Evolutionary conservation across 352 stramenopile species (phyloP).

Genomic region (Globisporangium canariense): DNA sequence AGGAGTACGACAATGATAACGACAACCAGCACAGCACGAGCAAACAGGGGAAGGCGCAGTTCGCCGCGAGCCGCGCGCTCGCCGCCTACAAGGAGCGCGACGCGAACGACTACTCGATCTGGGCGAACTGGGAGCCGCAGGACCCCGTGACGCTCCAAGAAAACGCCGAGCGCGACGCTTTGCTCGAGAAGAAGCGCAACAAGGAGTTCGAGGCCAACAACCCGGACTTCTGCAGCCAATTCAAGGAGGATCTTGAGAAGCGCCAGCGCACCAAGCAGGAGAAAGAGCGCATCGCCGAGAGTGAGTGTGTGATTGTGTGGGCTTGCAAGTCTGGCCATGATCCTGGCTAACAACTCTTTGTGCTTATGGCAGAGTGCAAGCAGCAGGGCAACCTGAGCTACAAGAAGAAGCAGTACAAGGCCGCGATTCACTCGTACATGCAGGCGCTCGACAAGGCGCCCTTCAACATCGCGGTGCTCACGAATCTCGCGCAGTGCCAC

Average conservation of each 20-base stretch:
- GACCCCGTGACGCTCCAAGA: conserved; percentile 67
- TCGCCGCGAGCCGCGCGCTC: conserved; percentile 59
- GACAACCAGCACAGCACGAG: conserved; percentile 16
- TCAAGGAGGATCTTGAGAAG: conserved; percentile 67
- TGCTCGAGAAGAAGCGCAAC: conserved; percentile 64
- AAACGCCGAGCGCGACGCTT: conserved; percentile 43
- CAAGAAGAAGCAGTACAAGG: conserved; percentile 50
- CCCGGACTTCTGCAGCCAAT: conserved; percentile 74
- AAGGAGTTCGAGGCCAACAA: conserved; percentile 75
- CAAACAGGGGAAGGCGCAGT: neutral
- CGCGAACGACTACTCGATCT: conserved; percentile 83
- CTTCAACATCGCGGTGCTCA: conserved; percentile 57
- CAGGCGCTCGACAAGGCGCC: conserved; percentile 53
- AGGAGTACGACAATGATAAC: conserved; percentile 18
- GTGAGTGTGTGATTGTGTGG: conserved; percentile 19
- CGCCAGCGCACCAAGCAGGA: conserved; percentile 51
- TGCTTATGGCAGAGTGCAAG: conserved; percentile 42
- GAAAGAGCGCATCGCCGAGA: conserved; percentile 46
- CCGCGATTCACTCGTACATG: conserved; percentile 65
- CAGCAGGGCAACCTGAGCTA: conserved; percentile 55
- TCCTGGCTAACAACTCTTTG: neutral
- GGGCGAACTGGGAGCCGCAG: conserved; percentile 66
- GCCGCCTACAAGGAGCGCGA: conserved; percentile 70
- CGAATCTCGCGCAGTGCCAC: conserved; percentile 70
- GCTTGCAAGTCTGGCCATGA: neutral